Percentiles rank a stretch among this genome's conserved stretches.
Conservation (phyloP, 768 basidiomycete genomes). For the Lactifluus echinatus region DNA sequence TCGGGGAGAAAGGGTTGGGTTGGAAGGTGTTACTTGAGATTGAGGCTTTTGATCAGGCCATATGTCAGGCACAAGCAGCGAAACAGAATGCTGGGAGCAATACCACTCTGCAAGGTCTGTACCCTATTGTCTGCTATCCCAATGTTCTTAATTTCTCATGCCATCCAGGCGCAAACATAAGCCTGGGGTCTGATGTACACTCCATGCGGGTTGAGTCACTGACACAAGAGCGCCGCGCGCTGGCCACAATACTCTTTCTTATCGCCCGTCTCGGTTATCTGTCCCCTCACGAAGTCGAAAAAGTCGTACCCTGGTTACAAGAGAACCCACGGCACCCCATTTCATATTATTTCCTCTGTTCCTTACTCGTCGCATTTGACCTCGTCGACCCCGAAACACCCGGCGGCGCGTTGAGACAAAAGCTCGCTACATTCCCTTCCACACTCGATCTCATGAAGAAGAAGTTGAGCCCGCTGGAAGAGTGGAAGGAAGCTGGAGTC, state of each 20-base stretch:
- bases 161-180: conserved; percentile 33
- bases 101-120: conserved; percentile 52
- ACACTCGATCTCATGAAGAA: conserved; percentile 52
- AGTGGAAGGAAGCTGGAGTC: conserved; percentile 64
- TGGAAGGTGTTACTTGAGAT: conserved; percentile 54
- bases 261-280: conserved; percentile 58
- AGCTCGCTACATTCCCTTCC: conserved; percentile 37
- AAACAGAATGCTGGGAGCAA: conserved; percentile 55
- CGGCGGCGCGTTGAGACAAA: conserved; percentile 38
- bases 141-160: background rate
- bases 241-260: conserved; percentile 54
- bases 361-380: conserved; percentile 60
- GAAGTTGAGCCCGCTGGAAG: conserved; percentile 39
- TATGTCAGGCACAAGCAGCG: conserved; percentile 46
- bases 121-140: background rate
- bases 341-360: conserved; percentile 58
- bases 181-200: conserved; percentile 58
- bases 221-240: conserved; percentile 60
- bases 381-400: conserved; percentile 45
- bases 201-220: conserved; percentile 64
- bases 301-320: conserved; percentile 63
- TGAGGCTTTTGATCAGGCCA: conserved; percentile 45
- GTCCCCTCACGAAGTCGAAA: conserved; percentile 49
- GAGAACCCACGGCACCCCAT: conserved; percentile 58
- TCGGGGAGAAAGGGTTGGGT: conserved; percentile 38